A percentile compares a stretch with the other conserved stretches of the same genome.
Conservation (phyloP, 2,329 filamentous ascomycete species). For the Colletotrichum tabaci region DNA sequence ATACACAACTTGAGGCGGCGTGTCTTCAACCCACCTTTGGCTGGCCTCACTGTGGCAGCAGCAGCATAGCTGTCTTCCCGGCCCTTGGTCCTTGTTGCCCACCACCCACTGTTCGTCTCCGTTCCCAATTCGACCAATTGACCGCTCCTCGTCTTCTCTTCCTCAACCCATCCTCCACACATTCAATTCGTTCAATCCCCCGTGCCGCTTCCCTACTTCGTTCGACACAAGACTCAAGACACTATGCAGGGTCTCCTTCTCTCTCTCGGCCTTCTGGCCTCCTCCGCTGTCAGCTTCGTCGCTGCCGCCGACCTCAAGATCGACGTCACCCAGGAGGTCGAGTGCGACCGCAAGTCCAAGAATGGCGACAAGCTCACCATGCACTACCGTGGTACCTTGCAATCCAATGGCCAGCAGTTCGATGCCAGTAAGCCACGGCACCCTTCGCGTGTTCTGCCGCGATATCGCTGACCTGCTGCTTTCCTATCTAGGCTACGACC, state of each 20-base stretch:
- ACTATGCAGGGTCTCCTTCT: conserved; percentile 67
- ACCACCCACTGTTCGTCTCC: conserved; percentile 23
- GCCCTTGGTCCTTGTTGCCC: conserved; percentile 25
- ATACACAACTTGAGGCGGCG: conserved; percentile 22
- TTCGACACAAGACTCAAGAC: conserved; percentile 26
- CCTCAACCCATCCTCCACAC: conserved; percentile 20
- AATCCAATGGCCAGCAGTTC: conserved; percentile 82
- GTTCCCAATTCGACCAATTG: conserved; percentile 22
- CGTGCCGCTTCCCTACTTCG: conserved; percentile 2
- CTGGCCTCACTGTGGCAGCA: background rate
- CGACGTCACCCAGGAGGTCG: conserved; percentile 79
- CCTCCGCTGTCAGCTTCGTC: conserved; percentile 65
- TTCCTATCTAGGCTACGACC: conserved; percentile 74
- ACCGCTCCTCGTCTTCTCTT: conserved; percentile 12
- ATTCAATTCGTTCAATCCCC: conserved; percentile 18
- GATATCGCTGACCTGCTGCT: conserved; percentile 12
- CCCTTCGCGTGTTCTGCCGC: background rate
- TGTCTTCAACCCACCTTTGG: conserved; percentile 35
- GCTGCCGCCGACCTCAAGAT: conserved; percentile 80
- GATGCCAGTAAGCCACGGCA: conserved; percentile 72
- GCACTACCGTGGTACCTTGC: conserved; percentile 89
- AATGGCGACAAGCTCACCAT: conserved; percentile 86
- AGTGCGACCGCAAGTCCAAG: conserved; percentile 84
- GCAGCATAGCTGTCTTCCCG: conserved; percentile 24
- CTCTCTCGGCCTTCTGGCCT: conserved; percentile 66